Conservation (phyloP, 768 basidiomycete genomes). For the Sporobolomyces phaffii region DNA sequence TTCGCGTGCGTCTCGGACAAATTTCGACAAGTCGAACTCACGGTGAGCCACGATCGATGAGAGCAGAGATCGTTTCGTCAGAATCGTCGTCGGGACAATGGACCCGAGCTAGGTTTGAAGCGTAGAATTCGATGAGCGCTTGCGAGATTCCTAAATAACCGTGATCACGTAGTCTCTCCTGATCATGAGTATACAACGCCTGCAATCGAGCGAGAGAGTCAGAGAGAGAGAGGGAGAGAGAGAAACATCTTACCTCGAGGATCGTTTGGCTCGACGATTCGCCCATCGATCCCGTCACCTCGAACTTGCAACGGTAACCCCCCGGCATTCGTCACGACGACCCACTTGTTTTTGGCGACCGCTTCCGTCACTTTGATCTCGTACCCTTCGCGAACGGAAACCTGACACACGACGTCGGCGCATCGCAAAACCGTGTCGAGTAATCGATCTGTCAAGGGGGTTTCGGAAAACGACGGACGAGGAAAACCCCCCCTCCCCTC, state of each 20-base stretch:
- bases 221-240: neutral
- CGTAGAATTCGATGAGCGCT: neutral
- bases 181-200: too few species aligned
- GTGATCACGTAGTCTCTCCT: too few species aligned
- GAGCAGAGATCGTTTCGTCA: too few species aligned
- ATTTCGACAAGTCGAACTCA: too few species aligned
- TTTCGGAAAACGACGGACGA: neutral
- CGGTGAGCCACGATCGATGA: too few species aligned
- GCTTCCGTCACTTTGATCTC: slow-evolving; percentile 89
- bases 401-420: slow-evolving; percentile 79
- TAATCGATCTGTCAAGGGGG: slow-evolving; percentile 10
- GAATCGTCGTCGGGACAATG: too few species aligned
- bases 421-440: slow-evolving; percentile 83
- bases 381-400: slow-evolving; percentile 85
- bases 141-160: neutral
- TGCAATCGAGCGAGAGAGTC: too few species aligned
- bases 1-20: too few species aligned
- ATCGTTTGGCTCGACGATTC: slow-evolving; percentile 70
- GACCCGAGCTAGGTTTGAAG: too few species aligned
- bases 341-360: slow-evolving; percentile 80
- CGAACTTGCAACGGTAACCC: slow-evolving; percentile 89
- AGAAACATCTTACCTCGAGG: slow-evolving; percentile 48
- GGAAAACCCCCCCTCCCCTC: too few species aligned
- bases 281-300: slow-evolving; percentile 82
- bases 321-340: slow-evolving; percentile 77